phyloP scores from a whole-genome alignment of 257 asterid genomes.

The Eustoma russellianum region DNA sequence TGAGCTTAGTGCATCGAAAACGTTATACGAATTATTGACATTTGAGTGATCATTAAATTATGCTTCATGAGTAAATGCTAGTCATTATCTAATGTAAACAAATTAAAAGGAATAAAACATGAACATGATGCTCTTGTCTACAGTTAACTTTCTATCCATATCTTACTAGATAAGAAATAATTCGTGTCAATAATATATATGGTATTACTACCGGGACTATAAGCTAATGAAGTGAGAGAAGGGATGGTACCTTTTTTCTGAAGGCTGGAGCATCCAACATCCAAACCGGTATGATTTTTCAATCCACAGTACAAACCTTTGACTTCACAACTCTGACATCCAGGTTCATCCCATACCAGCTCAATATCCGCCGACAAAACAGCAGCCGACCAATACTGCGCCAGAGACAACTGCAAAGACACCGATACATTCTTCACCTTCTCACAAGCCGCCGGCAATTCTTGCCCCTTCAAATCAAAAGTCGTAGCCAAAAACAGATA shows the following conservation, averaged over 20 bases:
- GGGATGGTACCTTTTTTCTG: neutral
- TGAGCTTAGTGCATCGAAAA: too few species aligned
- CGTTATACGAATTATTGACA: too few species aligned
- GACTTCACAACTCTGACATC: neutral
- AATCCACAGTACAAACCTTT: neutral
- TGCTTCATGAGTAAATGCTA: too few species aligned
- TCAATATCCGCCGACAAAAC: neutral
- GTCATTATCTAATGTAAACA: too few species aligned
- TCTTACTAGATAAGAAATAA: too few species aligned
- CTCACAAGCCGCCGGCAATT: neutral
- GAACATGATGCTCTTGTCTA: too few species aligned
- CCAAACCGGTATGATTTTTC: neutral
- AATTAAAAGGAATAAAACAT: too few species aligned
- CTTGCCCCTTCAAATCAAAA: neutral
- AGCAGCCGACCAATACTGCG: conserved; percentile 1
- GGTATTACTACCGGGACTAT: too few species aligned
- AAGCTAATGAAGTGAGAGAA: too few species aligned
- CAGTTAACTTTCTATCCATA: too few species aligned
- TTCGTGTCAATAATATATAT: too few species aligned
- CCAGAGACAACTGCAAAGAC: neutral
- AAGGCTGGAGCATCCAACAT: conserved; percentile 2
- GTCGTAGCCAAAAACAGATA: neutral
- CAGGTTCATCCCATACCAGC: conserved; percentile 1
- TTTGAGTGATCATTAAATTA: too few species aligned
- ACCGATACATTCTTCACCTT: conserved; percentile 1